These are phyloP conservation scores for Sugiyamaella qingdaonensis DNA, from an alignment of 805 yeast species.

Conservation along the genomic window DNA sequence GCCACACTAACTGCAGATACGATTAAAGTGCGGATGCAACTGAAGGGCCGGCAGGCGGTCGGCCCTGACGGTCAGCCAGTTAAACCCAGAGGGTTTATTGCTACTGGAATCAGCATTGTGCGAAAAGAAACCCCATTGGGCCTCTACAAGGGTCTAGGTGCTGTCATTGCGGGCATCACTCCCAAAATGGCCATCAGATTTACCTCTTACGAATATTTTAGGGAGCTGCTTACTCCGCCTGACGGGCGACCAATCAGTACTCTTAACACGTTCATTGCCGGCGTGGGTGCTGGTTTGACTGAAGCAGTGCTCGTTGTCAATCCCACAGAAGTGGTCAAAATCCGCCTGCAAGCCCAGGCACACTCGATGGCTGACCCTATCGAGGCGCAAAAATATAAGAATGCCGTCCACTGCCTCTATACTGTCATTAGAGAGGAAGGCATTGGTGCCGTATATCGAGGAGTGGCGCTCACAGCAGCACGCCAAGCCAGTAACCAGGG, in stretches of 20 bases:
- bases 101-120: conserved; percentile 75
- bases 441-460: conserved; percentile 79
- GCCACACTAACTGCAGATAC: conserved; percentile 51
- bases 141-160: conserved; percentile 92
- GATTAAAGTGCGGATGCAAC: conserved; percentile 95
- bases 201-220: conserved; percentile 87
- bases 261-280: conserved; percentile 76
- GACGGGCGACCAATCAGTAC: conserved; percentile 66
- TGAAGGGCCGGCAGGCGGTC: conserved; percentile 56
- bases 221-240: conserved; percentile 57
- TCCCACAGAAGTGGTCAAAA: conserved; percentile 97
- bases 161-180: conserved; percentile 94
- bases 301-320: conserved; percentile 94
- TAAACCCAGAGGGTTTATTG: conserved; percentile 80
- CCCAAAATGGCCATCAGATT: conserved; percentile 98
- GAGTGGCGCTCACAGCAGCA: conserved; percentile 93
- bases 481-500: conserved; percentile 99
- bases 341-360: conserved; percentile 92
- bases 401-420: conserved; percentile 87
- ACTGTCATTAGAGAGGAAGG: conserved; percentile 90
- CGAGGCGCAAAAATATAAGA: conserved; percentile 77
- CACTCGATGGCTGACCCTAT: conserved; percentile 84
- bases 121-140: conserved; percentile 79
- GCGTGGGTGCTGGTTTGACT: conserved; percentile 95
- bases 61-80: conserved; percentile 16